Base-by-base conservation (phyloP, 2,329 filamentous ascomycete species). In the Ophiostoma sp. region DNA sequence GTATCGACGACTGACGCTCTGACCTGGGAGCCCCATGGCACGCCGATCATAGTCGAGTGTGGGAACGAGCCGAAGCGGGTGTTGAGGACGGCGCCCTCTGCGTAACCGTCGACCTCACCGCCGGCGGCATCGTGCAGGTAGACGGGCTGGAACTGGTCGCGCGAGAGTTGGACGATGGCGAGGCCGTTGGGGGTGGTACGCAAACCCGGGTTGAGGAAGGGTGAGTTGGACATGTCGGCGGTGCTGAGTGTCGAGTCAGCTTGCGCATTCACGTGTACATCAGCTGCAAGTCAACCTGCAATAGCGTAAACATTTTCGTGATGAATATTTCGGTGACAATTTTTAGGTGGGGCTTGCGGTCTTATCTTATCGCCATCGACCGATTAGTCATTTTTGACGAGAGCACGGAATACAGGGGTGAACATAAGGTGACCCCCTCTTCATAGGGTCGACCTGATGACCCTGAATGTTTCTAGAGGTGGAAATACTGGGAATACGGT, bases 51-150 rank as follows among this genome's bases (percentile, higher is more conserved):
- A 0, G 91, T 93, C 11, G 85, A 89, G 76, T 94, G 91, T 0
- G 91, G 91, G 70, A 93, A 94, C 0, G 93, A 97, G 65, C 95
- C 95, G 75, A 97, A 99, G 62, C 93, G 88, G 1, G 94, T 99
- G 79, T 97, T 98, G 67, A 93, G 87, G 2, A 92, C 89, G 64
- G 88, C 88, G 47, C 90, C 90, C 76, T 93, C 89, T 42, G 85
- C 85, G 74, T 93, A 93, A 69, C 90, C 90, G 75, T 88, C 85
- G 71, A 89, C 83, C 58, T 85, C 83, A 62, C 68, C 41, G 66
- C 86, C 87, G 49, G 85, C 83, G 36, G 83, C 83, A 42, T 85
- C 80, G 71, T 85, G 82, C 41, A 93, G 85, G 70, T 91, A 87
- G 40, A 93, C 82, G 7, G 94, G 92, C 52, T 93, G 83, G 71